These are phyloP conservation scores for Nitzschia sp. DNA, from an alignment of 108 stramenopile species.

Conservation along the genomic window DNA sequence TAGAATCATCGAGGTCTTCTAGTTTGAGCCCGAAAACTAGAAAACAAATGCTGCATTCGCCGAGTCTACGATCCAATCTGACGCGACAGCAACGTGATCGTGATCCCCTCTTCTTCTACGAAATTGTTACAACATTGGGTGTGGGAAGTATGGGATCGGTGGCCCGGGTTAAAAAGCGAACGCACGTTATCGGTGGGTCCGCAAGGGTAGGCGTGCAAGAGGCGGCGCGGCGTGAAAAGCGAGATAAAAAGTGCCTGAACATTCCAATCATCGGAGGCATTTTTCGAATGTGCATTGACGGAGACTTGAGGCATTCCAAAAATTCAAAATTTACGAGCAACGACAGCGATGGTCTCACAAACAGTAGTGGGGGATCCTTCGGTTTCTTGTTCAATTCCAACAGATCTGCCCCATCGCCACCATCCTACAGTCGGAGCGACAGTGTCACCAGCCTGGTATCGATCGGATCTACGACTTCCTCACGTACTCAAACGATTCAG, in stretches of 20 bases:
- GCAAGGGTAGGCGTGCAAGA: constrained; percentile 39
- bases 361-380: constrained; percentile 10
- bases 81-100: constrained; percentile 29
- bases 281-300: constrained; percentile 29
- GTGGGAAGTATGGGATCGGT: constrained; percentile 61
- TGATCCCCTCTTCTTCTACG: constrained; percentile 41
- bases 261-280: constrained; percentile 34
- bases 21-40: constrained; percentile 10
- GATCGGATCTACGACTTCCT: neutral
- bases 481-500: constrained; percentile 4
- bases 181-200: constrained; percentile 33
- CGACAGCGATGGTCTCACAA: neutral
- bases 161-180: constrained; percentile 36
- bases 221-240: constrained; percentile 28
- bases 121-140: constrained; percentile 43
- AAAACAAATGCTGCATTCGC: neutral
- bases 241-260: constrained; percentile 14
- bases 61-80: constrained; percentile 25
- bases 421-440: neutral
- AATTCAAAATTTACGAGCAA: neutral
- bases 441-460: neutral
- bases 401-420: neutral
- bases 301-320: neutral
- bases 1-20: neutral
- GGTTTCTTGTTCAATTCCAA: constrained; percentile 43